Evolutionary conservation across 2,329 filamentous ascomycete genomes (phyloP), one percentile per base, ranked within the genome.

Genomic region (Stachybotrys chartarum): DNA sequence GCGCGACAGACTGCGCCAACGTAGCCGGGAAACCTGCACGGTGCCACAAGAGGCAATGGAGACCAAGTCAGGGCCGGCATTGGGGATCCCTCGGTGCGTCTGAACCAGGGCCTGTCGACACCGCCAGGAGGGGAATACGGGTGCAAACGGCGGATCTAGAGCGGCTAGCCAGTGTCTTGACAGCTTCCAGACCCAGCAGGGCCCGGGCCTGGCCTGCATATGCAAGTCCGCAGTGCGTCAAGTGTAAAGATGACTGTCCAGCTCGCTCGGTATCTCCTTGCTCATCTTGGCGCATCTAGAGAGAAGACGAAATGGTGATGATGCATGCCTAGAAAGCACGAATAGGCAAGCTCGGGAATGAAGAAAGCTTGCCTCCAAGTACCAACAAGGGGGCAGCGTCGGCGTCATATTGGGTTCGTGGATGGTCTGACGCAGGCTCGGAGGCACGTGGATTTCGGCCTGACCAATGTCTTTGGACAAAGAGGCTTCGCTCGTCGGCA

Each of bases 131-230:
- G 16, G 24, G 31, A 16, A 39, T 30, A 59, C 14, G 24, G 35
- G 32, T 11, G 50, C 52, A 54, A 59, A 42, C 11, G 32, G 45
- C 35, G 52, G 50, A 71, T 83, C 66, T 72, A 88, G 83, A 90
- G 73, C 67, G 90, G 50, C 86, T 79, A 10, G 89, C 80, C 4
- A 90, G 74, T 18, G 64, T 73, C 61, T 82, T 78, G 39, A 89
- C 73, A 62, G 89, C 80, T 1, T 78, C 73, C 50, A 83, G 78
- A 3, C 66, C 71, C 72, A 90, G 80, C 11, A 68, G 59, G 5
- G 67, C 67, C 16, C 64, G 63, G 10, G 67, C 14, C 59, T 18
- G 64, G 60, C 6, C 66, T 61, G 16, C 71, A 61, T 7, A 69
- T 61, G 58, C 87, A 83, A 1, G 62, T 59, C 1, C 68, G 62